Percentiles rank a stretch among this genome's conserved stretches.
Evolutionary conservation across 2,329 filamentous ascomycete species (phyloP).

Genomic region (Diaporthe citri): DNA sequence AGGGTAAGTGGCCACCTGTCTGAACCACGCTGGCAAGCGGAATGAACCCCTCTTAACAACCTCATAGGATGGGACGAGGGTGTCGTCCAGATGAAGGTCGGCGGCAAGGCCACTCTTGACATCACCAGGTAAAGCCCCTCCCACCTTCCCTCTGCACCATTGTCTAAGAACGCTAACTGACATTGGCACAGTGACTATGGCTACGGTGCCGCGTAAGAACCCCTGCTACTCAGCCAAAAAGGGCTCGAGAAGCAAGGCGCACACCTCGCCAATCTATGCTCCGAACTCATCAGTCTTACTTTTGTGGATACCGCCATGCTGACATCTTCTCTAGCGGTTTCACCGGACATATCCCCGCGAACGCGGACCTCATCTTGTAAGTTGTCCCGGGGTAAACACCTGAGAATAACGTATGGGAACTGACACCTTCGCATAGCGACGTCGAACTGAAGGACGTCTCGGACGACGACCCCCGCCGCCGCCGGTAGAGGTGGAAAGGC

Average conservation of each 20-base stretch:
- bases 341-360: constrained; percentile 80
- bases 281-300: neutral
- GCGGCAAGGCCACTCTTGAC: constrained; percentile 88
- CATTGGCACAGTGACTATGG: constrained; percentile 67
- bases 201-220: constrained; percentile 71
- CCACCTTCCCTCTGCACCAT: too few relatives aligned
- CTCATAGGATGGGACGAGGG: constrained; percentile 84
- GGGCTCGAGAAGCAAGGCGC: constrained; percentile 4
- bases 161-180: constrained; percentile 8
- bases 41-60: constrained; percentile 30
- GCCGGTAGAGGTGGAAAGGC: constrained; percentile 39
- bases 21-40: neutral
- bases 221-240: neutral
- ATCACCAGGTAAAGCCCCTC: constrained; percentile 76
- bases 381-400: constrained; percentile 52
- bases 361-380: constrained; percentile 86
- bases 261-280: neutral
- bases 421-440: constrained; percentile 47
- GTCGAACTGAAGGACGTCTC: constrained; percentile 50
- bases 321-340: constrained; percentile 72
- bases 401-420: constrained; percentile 1
- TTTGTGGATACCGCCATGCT: constrained; percentile 38
- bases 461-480: too few relatives aligned
- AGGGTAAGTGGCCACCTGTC: constrained; percentile 67
- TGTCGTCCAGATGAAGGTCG: constrained; percentile 86